Conservation (phyloP, 2,329 filamentous ascomycete species). For the Hymenoscyphus linearis region DNA sequence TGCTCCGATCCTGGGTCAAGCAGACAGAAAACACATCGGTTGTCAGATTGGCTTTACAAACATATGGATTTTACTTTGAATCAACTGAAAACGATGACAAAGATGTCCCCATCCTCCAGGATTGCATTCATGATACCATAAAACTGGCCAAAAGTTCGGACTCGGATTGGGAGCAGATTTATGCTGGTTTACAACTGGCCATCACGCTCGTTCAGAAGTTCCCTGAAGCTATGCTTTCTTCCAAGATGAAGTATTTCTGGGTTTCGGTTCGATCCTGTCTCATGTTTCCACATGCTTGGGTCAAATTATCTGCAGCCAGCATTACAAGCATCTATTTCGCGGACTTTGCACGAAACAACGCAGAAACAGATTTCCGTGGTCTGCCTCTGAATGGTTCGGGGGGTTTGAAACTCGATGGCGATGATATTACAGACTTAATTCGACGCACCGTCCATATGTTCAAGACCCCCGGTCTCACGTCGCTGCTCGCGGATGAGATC, state of each 20-base stretch:
- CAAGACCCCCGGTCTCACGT: slow-evolving; percentile 58
- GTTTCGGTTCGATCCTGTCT: slow-evolving; percentile 60
- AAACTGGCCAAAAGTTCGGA: slow-evolving; percentile 45
- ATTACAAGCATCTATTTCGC: slow-evolving; percentile 73
- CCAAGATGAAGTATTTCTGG: slow-evolving; percentile 65
- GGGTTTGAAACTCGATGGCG: slow-evolving; percentile 61
- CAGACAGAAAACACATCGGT: slow-evolving; percentile 69
- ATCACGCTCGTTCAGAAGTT: slow-evolving; percentile 62
- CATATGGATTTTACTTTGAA: slow-evolving; percentile 80
- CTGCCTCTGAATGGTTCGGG: slow-evolving; percentile 63
- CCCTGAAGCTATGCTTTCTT: slow-evolving; percentile 57
- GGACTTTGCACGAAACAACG: slow-evolving; percentile 66
- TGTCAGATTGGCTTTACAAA: slow-evolving; percentile 68
- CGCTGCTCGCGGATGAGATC: slow-evolving; percentile 71
- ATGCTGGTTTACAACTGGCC: slow-evolving; percentile 66
- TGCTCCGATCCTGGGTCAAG: slow-evolving; percentile 71
- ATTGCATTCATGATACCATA: slow-evolving; percentile 48
- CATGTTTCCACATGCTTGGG: slow-evolving; percentile 63
- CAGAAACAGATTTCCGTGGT: slow-evolving; percentile 44
- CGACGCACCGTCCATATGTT: slow-evolving; percentile 48
- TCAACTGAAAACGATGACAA: slow-evolving; percentile 54
- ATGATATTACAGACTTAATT: slow-evolving; percentile 58
- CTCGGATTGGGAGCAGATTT: slow-evolving; percentile 66
- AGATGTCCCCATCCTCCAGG: slow-evolving; percentile 49
- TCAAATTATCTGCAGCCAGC: slow-evolving; percentile 72